Percentiles rank a stretch among this genome's conserved stretches.
Conservation (phyloP, 805 yeast genomes). For the Ogataea degrootiae region DNA sequence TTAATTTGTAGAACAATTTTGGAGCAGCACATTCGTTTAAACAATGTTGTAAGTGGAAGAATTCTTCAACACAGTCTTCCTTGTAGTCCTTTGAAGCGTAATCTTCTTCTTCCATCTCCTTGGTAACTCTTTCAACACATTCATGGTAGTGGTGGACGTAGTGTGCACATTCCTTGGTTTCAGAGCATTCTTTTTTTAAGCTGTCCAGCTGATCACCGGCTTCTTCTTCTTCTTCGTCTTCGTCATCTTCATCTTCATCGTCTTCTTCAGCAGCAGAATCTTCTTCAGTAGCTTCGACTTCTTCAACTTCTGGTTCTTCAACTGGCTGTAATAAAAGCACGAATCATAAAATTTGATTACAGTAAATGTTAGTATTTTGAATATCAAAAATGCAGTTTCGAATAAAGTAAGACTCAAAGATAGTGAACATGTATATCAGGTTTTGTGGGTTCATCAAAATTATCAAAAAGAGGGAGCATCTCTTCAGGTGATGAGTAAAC, state of each 20-base stretch:
- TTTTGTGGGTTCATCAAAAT: too few species aligned
- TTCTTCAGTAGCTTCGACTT: slow-evolving; percentile 33
- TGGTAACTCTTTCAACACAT: slow-evolving; percentile 92
- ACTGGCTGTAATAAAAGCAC: slow-evolving; percentile 23
- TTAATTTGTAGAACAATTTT: slow-evolving; percentile 79
- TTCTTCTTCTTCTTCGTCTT: slow-evolving; percentile 50
- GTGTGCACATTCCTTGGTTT: slow-evolving; percentile 62
- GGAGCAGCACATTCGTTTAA: slow-evolving; percentile 89
- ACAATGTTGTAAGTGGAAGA: slow-evolving; percentile 95
- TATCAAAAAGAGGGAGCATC: too few species aligned
- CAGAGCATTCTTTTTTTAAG: slow-evolving; percentile 63
- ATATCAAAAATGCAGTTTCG: too few species aligned
- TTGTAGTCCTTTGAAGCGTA: slow-evolving; percentile 77
- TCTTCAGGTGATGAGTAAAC: too few species aligned
- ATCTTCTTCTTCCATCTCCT: slow-evolving; percentile 77
- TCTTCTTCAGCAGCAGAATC: slow-evolving; percentile 59
- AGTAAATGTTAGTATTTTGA: slow-evolving; percentile 4
- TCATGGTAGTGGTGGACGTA: slow-evolving; percentile 87
- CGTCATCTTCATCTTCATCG: slow-evolving; percentile 38
- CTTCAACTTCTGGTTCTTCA: slow-evolving; percentile 30
- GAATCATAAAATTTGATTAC: neutral
- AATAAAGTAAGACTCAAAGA: too few species aligned
- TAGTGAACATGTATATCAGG: too few species aligned
- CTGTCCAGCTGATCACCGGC: slow-evolving; percentile 61
- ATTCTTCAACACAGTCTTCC: slow-evolving; percentile 98